Evolutionary conservation across 2,329 filamentous ascomycete species (phyloP), one percentile per base, ranked within the genome.

Genomic region (Pestalotiopsis sp.): DNA sequence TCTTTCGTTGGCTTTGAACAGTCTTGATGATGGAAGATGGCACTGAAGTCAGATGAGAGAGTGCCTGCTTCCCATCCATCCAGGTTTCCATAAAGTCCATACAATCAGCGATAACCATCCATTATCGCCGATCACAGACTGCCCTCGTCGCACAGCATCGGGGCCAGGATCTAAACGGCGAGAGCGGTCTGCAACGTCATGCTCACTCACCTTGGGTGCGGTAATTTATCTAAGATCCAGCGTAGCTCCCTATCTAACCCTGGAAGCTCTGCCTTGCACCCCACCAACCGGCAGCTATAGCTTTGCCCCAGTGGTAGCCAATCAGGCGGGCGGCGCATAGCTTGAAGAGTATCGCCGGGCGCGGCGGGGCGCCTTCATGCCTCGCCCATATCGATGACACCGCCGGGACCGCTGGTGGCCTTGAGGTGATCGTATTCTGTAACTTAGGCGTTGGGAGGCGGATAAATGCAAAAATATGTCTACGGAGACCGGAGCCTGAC

Each of bases 271-370:
- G 63, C 39, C 61, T 63, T 31, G 39, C 41, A 57, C 63, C 63
- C 63, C 63, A 45, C 63, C 63, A 31, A 65, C 17, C 41, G 45
- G 20, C 49, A 25, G n/a, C 36, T 64, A 56, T 56, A 57, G 41
- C 45, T 57, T n/a, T 27, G 23, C 14, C 9, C 23, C 20, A 49
- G 45, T n/a, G 27, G 17, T 12, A 61, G 52, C 65, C 65, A 66
- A 66, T 66, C 65, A 66, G 14, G 65, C 20, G 38, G 13, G 25
- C 65, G n/a, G 56, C 56, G 65, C 65, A 66, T 59, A 66, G 49
- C 49, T 38, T 59, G 25, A 31, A 38, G 65, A 38, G 65, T 52
- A 58, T 58, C 27, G 56, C 31, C 13, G 52, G 25, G 65, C 25
- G 20, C 36, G 38, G 31, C 36, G 39, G 38, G 61, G 56, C 31